Percentiles rank a stretch among this genome's conserved stretches.
Conservation (phyloP, 2,329 filamentous ascomycete species). For the Aureobasidium sp. region DNA sequence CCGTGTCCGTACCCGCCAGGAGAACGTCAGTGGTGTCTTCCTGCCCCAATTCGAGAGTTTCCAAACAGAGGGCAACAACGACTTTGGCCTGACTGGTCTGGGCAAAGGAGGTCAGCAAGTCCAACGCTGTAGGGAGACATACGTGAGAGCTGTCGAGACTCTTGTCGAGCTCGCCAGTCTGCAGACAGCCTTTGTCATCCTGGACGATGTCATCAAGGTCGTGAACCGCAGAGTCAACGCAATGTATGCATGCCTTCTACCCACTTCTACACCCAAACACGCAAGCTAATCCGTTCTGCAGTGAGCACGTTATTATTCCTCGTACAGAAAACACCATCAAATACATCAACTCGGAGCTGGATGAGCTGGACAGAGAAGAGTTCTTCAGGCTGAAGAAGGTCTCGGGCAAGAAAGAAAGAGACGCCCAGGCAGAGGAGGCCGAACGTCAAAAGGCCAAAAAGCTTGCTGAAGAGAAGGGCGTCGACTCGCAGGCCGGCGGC, state of each 20-base stretch:
- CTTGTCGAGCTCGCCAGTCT: constrained; percentile 89
- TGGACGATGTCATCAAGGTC: constrained; percentile 98
- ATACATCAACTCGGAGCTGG: constrained; percentile 97
- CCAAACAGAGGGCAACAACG: constrained; percentile 78
- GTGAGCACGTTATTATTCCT: constrained; percentile 91
- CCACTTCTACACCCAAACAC: constrained; percentile 15
- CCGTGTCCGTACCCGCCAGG: constrained; percentile 87
- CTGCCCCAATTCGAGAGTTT: constrained; percentile 91
- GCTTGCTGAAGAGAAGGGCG: constrained; percentile 12
- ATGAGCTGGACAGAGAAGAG: constrained; percentile 94
- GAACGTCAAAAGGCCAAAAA: constrained; percentile 20
- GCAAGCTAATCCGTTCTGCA: constrained; percentile 27
- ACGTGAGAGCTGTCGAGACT: constrained; percentile 90
- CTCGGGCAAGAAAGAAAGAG: constrained; percentile 58
- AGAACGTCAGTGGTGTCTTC: constrained; percentile 96
- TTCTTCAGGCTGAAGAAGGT: constrained; percentile 97
- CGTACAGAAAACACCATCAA: constrained; percentile 99
- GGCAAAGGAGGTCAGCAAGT: constrained; percentile 98
- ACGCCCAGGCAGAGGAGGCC: constrained; percentile 32
- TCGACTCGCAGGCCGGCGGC: constrained; percentile 13
- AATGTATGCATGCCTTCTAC: constrained; percentile 53
- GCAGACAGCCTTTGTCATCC: constrained; percentile 94
- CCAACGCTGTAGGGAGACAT: constrained; percentile 88
- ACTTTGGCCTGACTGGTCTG: constrained; percentile 90
- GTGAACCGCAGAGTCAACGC: constrained; percentile 97